These are phyloP conservation scores for Fusarium sp. DNA, from an alignment of 2,329 filamentous ascomycete species.

Conservation along the genomic window DNA sequence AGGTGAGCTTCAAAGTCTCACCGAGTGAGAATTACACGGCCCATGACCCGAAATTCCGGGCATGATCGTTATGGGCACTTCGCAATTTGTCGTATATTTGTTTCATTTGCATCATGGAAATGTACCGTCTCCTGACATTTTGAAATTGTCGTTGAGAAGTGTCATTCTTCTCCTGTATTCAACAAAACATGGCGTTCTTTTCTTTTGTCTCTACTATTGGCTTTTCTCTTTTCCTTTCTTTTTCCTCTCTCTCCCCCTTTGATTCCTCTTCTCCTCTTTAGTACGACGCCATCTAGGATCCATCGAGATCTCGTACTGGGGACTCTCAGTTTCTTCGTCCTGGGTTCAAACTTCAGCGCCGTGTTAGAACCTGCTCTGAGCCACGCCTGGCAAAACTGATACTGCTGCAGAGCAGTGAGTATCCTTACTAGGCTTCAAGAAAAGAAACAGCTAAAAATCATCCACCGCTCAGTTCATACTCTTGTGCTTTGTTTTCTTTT, in stretches of 20 bases:
- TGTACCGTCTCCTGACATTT: neutral
- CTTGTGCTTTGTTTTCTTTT: constrained; percentile 4
- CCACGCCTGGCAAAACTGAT: constrained; percentile 9
- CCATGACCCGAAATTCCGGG: constrained; percentile 23
- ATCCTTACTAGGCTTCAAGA: neutral
- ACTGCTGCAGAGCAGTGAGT: constrained; percentile 2
- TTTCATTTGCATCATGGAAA: constrained; percentile 21
- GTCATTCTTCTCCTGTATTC: constrained; percentile 5
- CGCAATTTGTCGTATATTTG: constrained; percentile 26
- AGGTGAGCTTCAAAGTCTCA: constrained; percentile 13
- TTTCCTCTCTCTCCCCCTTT: constrained; percentile 7
- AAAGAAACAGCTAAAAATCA: neutral
- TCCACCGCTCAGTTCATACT: neutral
- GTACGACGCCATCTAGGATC: constrained; percentile 10
- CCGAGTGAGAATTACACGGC: constrained; percentile 10
- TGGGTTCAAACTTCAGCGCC: constrained; percentile 10
- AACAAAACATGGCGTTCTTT: constrained; percentile 12
- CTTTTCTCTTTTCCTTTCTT: constrained; percentile 13
- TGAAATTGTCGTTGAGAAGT: neutral
- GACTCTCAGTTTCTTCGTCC: constrained; percentile 20
- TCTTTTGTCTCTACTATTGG: constrained; percentile 13
- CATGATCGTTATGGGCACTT: constrained; percentile 10
- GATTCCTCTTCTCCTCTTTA: neutral
- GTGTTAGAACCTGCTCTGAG: constrained; percentile 1
- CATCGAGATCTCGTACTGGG: constrained; percentile 17